Conservation (phyloP, 2,329 filamentous ascomycete species). For the Paecilomyces sp. region DNA sequence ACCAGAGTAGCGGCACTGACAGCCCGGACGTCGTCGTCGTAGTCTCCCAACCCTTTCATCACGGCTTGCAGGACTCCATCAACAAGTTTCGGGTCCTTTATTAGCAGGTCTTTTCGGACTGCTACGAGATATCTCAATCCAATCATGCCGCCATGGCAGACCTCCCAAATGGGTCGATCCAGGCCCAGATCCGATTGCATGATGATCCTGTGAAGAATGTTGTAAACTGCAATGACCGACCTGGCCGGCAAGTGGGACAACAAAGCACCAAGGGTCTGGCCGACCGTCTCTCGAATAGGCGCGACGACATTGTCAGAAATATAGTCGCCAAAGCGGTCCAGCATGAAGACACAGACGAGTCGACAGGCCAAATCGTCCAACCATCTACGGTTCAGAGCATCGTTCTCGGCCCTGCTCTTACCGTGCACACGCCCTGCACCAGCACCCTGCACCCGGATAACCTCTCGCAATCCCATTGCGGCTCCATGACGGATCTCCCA, state of each 20-base stretch:
- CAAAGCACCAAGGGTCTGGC: conserved; percentile 84
- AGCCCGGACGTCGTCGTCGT: conserved; percentile 90
- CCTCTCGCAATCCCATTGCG: conserved; percentile 87
- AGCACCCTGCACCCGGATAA: conserved; percentile 81
- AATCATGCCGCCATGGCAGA: conserved; percentile 97
- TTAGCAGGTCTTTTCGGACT: conserved; percentile 82
- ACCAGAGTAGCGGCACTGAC: conserved; percentile 97
- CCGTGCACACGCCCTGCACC: conserved; percentile 74
- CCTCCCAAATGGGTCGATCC: conserved; percentile 75
- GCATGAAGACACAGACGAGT: conserved; percentile 90
- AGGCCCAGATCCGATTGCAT: conserved; percentile 78
- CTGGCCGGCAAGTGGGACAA: conserved; percentile 72
- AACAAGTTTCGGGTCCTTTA: conserved; percentile 76
- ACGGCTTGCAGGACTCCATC: conserved; percentile 88
- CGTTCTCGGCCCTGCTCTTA: conserved; percentile 67
- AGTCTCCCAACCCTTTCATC: conserved; percentile 87
- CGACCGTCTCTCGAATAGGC: conserved; percentile 89
- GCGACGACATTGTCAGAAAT: conserved; percentile 96
- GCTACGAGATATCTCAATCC: conserved; percentile 92
- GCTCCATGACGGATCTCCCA: conserved; percentile 97
- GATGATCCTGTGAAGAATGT: conserved; percentile 77
- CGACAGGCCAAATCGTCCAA: conserved; percentile 93
- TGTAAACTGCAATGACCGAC: conserved; percentile 79
- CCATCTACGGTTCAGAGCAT: conserved; percentile 73
- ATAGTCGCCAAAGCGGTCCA: conserved; percentile 96